These are phyloP conservation scores for Tetradesmus obliquus DNA, from an alignment of 139 green algal genomes.

Conservation along the genomic window DNA sequence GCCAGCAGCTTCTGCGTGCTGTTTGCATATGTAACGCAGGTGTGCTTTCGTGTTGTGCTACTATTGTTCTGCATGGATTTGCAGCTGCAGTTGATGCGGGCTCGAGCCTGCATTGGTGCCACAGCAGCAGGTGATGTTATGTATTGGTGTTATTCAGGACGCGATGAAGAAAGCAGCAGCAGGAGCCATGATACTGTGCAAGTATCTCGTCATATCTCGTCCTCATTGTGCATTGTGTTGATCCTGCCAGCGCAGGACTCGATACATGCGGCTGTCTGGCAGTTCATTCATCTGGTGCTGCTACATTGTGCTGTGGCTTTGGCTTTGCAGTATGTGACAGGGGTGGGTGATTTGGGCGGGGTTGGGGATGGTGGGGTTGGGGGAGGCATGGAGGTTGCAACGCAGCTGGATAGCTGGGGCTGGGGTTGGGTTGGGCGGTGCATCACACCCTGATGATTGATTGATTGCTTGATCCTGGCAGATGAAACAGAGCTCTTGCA, in stretches of 20 bases:
- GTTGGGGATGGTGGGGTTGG: no score
- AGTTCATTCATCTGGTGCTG: background rate
- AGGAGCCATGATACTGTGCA: background rate
- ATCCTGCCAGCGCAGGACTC: background rate
- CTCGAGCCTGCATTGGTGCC: background rate
- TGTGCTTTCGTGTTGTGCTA: background rate
- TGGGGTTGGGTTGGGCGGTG: no score
- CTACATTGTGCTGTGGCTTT: background rate
- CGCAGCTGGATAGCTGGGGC: no score
- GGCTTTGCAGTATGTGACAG: background rate
- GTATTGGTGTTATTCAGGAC: background rate
- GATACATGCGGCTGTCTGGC: background rate
- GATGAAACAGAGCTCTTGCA: background rate
- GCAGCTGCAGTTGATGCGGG: background rate
- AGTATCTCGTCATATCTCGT: background rate
- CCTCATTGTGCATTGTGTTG: background rate
- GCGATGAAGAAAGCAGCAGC: background rate
- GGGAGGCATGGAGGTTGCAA: no score
- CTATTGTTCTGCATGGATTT: background rate
- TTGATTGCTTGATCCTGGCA: background rate
- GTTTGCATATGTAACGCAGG: background rate
- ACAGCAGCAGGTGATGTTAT: conserved; percentile 3
- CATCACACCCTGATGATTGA: background rate
- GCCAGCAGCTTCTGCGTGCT: background rate
- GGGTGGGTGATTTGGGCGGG: background rate